These are phyloP conservation scores for Talaromyces rugulosus DNA, from an alignment of 2,329 filamentous ascomycete species.

Conservation along the genomic window DNA sequence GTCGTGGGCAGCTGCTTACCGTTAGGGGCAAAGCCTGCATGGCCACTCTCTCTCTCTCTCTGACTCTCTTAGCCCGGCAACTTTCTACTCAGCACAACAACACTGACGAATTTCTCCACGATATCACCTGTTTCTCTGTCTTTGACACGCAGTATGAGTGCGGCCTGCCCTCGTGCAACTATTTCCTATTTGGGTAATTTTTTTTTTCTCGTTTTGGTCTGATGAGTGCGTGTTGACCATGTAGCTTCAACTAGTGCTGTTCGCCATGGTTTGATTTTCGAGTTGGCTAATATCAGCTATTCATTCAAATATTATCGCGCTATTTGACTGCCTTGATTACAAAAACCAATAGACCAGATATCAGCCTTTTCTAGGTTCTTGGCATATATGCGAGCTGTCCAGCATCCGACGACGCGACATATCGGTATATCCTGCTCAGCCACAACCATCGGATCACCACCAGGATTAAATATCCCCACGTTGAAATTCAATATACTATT, in stretches of 20 bases:
- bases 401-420: background rate
- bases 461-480: background rate
- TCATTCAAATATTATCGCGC: background rate
- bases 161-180: background rate
- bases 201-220: background rate
- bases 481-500: background rate
- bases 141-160: background rate
- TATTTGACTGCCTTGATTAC: background rate
- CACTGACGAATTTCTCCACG: background rate
- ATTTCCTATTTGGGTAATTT: conserved; percentile 13
- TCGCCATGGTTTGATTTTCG: background rate
- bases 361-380: background rate
- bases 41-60: no score
- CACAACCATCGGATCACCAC: background rate
- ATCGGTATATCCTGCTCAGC: background rate
- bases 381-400: background rate
- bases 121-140: background rate
- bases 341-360: background rate
- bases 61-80: no score
- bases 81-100: background rate
- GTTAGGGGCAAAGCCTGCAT: background rate
- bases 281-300: background rate
- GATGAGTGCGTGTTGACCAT: background rate
- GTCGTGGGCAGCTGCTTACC: background rate
- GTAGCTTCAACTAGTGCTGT: background rate